A percentile compares a stretch with the other conserved stretches of the same genome.
phyloP scores from a whole-genome alignment of 148 eudicot genomes.

The Camellia japonica region DNA sequence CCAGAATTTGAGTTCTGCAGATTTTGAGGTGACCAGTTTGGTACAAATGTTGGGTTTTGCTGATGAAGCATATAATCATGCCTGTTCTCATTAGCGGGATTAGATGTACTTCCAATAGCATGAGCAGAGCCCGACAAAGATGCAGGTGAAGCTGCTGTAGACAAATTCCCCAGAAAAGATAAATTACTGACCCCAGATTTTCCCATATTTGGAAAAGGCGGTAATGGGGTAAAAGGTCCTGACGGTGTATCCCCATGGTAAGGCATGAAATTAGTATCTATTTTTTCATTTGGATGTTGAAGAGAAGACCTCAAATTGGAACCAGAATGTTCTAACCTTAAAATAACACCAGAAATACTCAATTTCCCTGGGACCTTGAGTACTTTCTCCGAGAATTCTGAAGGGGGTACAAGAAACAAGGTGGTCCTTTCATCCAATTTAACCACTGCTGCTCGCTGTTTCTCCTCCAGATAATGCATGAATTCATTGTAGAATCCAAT shows the following conservation, averaged over 20 bases:
- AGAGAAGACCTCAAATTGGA: constrained; percentile 31
- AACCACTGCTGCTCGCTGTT: constrained; percentile 79
- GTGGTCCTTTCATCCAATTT: constrained; percentile 71
- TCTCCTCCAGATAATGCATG: constrained; percentile 72
- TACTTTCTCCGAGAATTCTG: constrained; percentile 82
- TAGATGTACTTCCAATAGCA: constrained; percentile 24
- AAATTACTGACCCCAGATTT: constrained; percentile 33
- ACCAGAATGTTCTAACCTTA: constrained; percentile 60
- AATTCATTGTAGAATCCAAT: constrained; percentile 77
- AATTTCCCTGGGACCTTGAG: constrained; percentile 80
- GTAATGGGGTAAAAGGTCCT: constrained; percentile 22
- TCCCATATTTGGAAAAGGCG: constrained; percentile 15
- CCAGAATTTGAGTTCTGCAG: constrained; percentile 26
- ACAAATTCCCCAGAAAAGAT: constrained; percentile 16
- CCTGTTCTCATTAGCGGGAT: constrained; percentile 26
- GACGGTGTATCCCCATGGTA: constrained; percentile 35
- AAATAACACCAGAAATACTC: constrained; percentile 85
- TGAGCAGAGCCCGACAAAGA: constrained; percentile 26
- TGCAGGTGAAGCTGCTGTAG: constrained; percentile 24
- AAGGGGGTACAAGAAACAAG: constrained; percentile 84
- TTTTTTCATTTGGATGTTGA: constrained; percentile 36
- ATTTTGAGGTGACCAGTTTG: constrained; percentile 36
- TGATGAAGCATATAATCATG: constrained; percentile 30
- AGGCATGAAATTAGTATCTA: constrained; percentile 28
- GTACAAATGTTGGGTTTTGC: constrained; percentile 25